These are phyloP conservation scores for Metarhizium anisopliae DNA, from an alignment of 2,329 filamentous ascomycete genomes.

Conservation along the genomic window DNA sequence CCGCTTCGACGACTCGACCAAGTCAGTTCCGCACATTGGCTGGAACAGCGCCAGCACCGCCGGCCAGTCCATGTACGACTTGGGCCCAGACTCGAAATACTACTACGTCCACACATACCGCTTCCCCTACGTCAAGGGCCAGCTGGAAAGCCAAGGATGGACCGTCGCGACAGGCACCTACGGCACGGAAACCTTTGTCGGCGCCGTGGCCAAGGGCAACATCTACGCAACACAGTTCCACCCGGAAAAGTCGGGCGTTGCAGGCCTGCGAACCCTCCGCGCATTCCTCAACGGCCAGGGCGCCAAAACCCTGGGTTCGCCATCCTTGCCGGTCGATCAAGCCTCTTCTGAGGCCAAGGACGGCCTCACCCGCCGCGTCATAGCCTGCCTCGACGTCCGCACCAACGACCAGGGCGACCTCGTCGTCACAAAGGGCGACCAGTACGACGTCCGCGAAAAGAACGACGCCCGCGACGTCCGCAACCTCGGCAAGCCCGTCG, in stretches of 20 bases:
- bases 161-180: conserved; percentile 85
- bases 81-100: conserved; percentile 80
- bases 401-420: conserved; percentile 91
- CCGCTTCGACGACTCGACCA: conserved; percentile 67
- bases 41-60: conserved; percentile 83
- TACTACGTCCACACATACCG: conserved; percentile 98
- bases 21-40: conserved; percentile 96
- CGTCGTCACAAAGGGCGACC: conserved; percentile 96
- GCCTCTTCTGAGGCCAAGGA: conserved; percentile 30
- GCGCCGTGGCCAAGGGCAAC: conserved; percentile 78
- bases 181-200: conserved; percentile 81
- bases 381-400: conserved; percentile 92
- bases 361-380: conserved; percentile 84
- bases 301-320: conserved; percentile 36
- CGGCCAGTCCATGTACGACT: conserved; percentile 57
- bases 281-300: conserved; percentile 74
- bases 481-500: conserved; percentile 93
- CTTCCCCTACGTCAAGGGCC: conserved; percentile 61
- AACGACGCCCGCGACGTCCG: conserved; percentile 56
- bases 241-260: conserved; percentile 90
- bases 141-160: conserved; percentile 78
- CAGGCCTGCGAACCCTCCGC: conserved; percentile 73
- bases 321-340: conserved; percentile 4
- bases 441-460: conserved; percentile 97
- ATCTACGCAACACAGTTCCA: conserved; percentile 93